Evolutionary conservation across 139 green algal genomes (phyloP), one percentile per base, ranked within the genome.

Genomic region (Chlorella sp.): DNA sequence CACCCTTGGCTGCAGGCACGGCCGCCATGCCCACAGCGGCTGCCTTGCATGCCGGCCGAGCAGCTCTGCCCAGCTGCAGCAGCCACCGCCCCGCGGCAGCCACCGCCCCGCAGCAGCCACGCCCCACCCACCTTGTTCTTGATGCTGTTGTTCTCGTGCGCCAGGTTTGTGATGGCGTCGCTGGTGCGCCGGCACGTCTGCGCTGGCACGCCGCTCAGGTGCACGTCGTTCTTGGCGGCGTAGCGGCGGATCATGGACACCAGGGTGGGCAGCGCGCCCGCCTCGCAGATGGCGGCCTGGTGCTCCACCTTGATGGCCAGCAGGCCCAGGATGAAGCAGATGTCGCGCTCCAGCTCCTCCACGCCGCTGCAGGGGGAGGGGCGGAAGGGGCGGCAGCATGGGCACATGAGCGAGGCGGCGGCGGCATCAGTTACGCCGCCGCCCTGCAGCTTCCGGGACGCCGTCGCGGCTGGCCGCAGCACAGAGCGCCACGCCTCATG

Each of bases 131-230:
- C 94, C 67, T 89, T 85, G 85, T 94, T 96, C 86, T 99, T 99
- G 74, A 99, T 98, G 23, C 88, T 84, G 18, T 94, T 90, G 84
- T 99, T 99, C 78, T 99, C 97, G 86, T 99, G 97, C 2, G 97
- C 96, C 30, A 99, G 88, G 86, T 98, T 99, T 11, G 96, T 98
- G 78, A 99, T 95, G 16, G 97, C 97, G 84, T 99, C 97, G 36
- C 96, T 96, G 65, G 96, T 96, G 13, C 97, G 89, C 16, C 97
- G 89, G 67, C 64, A 88, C 34, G 86, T 91, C 78, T 91, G 86
- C 11, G 86, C 85, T 1, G 67, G n/a, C 32, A 82, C 38, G 23
- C 86, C 80, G 36, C 9, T 76, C 39, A 90, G 64, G 21, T 81
- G 6, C 13, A 41, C 23, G n/a, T 83, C 63, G 28, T 80, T 74